Base-by-base conservation (phyloP, 495 filamentous ascomycete species). In the Penicillium malachiteum region DNA sequence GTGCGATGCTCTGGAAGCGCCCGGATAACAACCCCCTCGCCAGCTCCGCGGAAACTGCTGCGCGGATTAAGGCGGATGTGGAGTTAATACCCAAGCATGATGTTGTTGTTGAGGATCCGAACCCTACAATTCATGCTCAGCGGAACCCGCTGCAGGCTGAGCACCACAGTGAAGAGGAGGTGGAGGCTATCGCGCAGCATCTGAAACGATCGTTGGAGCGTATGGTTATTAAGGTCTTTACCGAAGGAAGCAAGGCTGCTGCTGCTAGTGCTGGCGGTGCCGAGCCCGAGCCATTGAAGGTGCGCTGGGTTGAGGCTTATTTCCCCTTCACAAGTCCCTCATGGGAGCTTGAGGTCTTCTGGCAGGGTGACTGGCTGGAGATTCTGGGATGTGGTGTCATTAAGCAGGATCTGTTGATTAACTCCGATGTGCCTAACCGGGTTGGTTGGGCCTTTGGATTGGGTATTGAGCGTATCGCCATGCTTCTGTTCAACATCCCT, bases 401-500 rank as follows among this genome's bases (percentile, higher is more conserved):
- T 45, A 82, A 88, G 69, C 94, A 98, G 66, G 78, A 86, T 17
- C 71, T 98, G 9, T 81, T 90, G 48, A 82, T 79, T 67, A 84
- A 89, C 54, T 92, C 93, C 2, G 87, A 85, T 44, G 85, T 88
- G 14, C 85, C 90, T 6, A 69, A 81, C 32, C 83, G 90, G 58
- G 62, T 96, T 13, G 93, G 95, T 10, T 98, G 94, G 95, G 95
- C 94, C 7, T 98, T 97, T 65, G 95, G 94, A 21, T 76, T 97
- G 12, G 94, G 94, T 9, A 79, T 97, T 18, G 94, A 98, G 66
- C 82, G 94, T 50, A 88, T 98, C 50, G 92, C 94, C 42, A 98
- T 98, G 95, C 79, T 98, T 30, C 81, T 98, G 5, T 98, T 96
- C 72, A 86, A 87, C 43, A 95, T 98, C 46, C 90, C 93, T 0